phyloP scores from a whole-genome alignment of 2,329 filamentous ascomycete species.

The Fusarium floridanum region DNA sequence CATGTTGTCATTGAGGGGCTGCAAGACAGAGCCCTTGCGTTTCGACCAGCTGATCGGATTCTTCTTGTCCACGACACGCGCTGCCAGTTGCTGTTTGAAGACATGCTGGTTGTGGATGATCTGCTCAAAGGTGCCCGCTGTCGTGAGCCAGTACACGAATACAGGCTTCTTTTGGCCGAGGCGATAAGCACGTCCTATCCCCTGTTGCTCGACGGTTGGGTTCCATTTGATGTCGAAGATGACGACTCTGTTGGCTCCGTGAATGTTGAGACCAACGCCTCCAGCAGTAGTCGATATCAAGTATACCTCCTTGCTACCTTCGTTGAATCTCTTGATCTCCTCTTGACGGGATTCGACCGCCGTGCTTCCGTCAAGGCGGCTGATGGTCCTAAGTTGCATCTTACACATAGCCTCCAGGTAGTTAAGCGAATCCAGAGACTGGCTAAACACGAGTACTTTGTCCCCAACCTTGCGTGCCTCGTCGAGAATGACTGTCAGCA shows the following conservation, averaged over 20 bases:
- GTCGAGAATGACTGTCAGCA: conserved; percentile 78
- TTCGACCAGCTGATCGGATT: conserved; percentile 77
- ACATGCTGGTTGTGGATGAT: conserved; percentile 78
- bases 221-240: conserved; percentile 89
- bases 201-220: conserved; percentile 86
- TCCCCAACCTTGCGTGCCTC: conserved; percentile 73
- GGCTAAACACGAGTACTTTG: conserved; percentile 85
- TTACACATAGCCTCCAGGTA: conserved; percentile 73
- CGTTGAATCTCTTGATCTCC: conserved; percentile 78
- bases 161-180: conserved; percentile 85
- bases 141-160: conserved; percentile 85
- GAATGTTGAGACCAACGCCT: conserved; percentile 86
- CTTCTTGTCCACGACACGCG: conserved; percentile 86
- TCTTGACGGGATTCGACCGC: conserved; percentile 68
- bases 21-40: conserved; percentile 69
- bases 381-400: conserved; percentile 60
- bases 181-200: conserved; percentile 87
- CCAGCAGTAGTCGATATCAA: conserved; percentile 88
- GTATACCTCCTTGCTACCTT: conserved; percentile 68
- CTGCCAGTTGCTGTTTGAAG: conserved; percentile 86
- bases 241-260: conserved; percentile 85
- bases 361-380: conserved; percentile 77
- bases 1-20: conserved; percentile 66
- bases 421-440: conserved; percentile 76
- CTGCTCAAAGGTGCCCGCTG: conserved; percentile 84